phyloP scores from a whole-genome alignment of 2,329 filamentous ascomycete species.

The Ustilaginoidea virens region DNA sequence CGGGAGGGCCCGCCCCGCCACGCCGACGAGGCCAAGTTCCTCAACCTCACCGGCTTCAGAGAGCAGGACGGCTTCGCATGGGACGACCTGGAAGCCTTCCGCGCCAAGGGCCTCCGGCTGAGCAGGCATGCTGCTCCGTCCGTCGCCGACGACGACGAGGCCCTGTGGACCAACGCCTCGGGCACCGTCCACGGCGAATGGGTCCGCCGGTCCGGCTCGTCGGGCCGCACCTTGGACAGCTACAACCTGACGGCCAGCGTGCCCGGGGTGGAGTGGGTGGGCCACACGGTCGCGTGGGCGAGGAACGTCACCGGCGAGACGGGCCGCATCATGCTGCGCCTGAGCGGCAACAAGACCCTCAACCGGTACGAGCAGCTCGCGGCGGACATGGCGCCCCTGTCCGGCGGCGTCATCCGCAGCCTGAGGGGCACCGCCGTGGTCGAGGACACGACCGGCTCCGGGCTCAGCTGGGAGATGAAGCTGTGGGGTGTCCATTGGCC shows the following conservation, averaged over 20 bases:
- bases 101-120: slow-evolving; percentile 46
- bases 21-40: slow-evolving; percentile 27
- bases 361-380: slow-evolving; percentile 26
- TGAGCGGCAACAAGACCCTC: slow-evolving; percentile 40
- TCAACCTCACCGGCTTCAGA: slow-evolving; percentile 67
- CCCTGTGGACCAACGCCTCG: slow-evolving; percentile 64
- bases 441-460: slow-evolving; percentile 49
- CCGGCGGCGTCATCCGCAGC: slow-evolving; percentile 46
- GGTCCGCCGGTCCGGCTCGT: slow-evolving; percentile 41
- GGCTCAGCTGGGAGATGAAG: slow-evolving; percentile 64
- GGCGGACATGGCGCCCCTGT: slow-evolving; percentile 17
- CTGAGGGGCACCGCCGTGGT: slow-evolving; percentile 56
- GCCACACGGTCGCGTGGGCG: slow-evolving; percentile 44
- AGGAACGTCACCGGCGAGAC: slow-evolving; percentile 65
- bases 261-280: slow-evolving; percentile 50
- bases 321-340: slow-evolving; percentile 53
- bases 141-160: slow-evolving; percentile 24
- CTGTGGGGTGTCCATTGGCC: slow-evolving; percentile 80
- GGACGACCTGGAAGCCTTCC: slow-evolving; percentile 54
- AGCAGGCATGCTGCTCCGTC: slow-evolving; percentile 35
- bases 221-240: slow-evolving; percentile 27
- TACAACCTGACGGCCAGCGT: slow-evolving; percentile 52
- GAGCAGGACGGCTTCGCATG: slow-evolving; percentile 62
- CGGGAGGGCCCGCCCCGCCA: slow-evolving; percentile 5
- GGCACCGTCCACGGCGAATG: slow-evolving; percentile 65